Percentiles rank a stretch among this genome's conserved stretches.
Evolutionary conservation across 2,329 filamentous ascomycete species (phyloP).

Genomic region (Sarocladium brachiariae): DNA sequence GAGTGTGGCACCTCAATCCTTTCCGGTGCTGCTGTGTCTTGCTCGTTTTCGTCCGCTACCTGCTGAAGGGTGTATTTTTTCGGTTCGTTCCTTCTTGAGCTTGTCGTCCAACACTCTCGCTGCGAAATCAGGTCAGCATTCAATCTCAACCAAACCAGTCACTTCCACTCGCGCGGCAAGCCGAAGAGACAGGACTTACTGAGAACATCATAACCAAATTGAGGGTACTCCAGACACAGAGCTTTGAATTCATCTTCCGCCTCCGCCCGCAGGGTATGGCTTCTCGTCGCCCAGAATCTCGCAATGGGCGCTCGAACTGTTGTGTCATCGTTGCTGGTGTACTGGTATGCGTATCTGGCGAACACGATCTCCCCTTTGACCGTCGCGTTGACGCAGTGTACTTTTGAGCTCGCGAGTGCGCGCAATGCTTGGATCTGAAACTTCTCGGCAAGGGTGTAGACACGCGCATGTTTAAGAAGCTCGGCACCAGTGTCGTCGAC

Average conservation of each 20-base stretch:
- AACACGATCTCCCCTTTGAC: conserved; percentile 88
- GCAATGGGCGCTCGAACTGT: conserved; percentile 76
- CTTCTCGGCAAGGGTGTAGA: conserved; percentile 84
- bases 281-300: conserved; percentile 81
- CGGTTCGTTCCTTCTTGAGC: conserved; percentile 55
- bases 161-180: neutral
- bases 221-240: conserved; percentile 81
- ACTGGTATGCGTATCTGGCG: conserved; percentile 81
- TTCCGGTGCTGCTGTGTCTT: conserved; percentile 39
- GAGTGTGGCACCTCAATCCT: neutral
- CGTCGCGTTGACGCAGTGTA: conserved; percentile 83
- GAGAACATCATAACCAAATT: conserved; percentile 90
- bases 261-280: conserved; percentile 75
- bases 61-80: conserved; percentile 47
- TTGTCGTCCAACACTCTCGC: conserved; percentile 60
- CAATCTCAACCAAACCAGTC: neutral
- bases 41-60: conserved; percentile 49
- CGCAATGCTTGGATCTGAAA: conserved; percentile 63
- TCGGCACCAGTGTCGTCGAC: conserved; percentile 75
- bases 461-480: conserved; percentile 79
- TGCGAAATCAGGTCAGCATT: conserved; percentile 22
- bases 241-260: conserved; percentile 78
- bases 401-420: conserved; percentile 76
- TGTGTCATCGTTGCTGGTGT: conserved; percentile 61
- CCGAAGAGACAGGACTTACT: too few relatives aligned